Conservation (phyloP, 1,139 yeast species). For the Geotrichum aggregatum region DNA sequence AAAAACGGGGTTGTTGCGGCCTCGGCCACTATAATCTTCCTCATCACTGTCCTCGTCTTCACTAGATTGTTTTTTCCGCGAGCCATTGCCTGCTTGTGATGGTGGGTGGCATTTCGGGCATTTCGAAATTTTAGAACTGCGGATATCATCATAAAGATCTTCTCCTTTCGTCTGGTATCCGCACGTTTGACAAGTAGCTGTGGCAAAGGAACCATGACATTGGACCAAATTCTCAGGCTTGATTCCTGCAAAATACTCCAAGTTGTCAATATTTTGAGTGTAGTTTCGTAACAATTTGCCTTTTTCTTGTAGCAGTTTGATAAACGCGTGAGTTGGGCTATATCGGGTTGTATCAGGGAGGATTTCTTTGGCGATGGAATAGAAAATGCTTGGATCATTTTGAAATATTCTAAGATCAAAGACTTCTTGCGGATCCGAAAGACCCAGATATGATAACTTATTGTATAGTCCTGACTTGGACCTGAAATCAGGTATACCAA, state of each 20-base stretch:
- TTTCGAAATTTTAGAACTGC: constrained; percentile 57
- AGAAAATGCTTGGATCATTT: constrained; percentile 77
- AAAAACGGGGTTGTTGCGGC: constrained; percentile 31
- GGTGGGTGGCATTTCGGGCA: constrained; percentile 72
- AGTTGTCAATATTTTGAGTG: constrained; percentile 91
- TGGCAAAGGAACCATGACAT: constrained; percentile 95
- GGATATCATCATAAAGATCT: constrained; percentile 57
- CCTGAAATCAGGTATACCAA: constrained; percentile 94
- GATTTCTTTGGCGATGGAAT: constrained; percentile 82
- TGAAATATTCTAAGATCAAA: constrained; percentile 72
- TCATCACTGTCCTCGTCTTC: constrained; percentile 23
- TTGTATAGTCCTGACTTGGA: constrained; percentile 80
- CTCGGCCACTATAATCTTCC: constrained; percentile 28
- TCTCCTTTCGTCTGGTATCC: constrained; percentile 64
- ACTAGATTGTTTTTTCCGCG: constrained; percentile 22
- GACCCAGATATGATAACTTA: constrained; percentile 62
- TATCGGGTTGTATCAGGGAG: constrained; percentile 62
- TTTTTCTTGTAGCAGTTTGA: constrained; percentile 67
- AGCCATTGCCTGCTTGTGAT: constrained; percentile 5
- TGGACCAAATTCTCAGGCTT: constrained; percentile 68
- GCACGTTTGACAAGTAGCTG: constrained; percentile 85
- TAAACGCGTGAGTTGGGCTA: constrained; percentile 85
- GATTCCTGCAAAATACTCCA: constrained; percentile 83
- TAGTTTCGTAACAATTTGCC: constrained; percentile 80
- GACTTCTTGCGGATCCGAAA: constrained; percentile 91